phyloP scores from a whole-genome alignment of 306 rosid genomes.

The Ormosia emarginata region DNA sequence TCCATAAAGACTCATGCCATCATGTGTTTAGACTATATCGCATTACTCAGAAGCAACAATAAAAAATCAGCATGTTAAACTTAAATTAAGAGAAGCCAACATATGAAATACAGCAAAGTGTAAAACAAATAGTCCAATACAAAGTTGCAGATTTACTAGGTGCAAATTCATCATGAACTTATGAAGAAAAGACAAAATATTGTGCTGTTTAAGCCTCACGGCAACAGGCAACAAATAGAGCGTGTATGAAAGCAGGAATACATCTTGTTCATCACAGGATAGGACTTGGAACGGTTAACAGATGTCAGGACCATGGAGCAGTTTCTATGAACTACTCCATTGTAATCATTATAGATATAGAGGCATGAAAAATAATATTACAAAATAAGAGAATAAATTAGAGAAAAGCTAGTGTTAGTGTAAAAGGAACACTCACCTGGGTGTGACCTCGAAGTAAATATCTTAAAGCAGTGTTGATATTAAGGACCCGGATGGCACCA shows the following conservation, averaged over 20 bases:
- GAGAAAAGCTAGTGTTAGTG: background rate
- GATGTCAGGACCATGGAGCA: too few relatives aligned
- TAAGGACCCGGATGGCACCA: conserved; percentile 68
- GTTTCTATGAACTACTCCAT: background rate
- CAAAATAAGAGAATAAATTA: background rate
- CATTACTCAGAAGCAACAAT: background rate
- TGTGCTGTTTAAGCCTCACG: background rate
- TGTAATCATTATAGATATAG: background rate
- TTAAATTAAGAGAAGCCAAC: conserved; percentile 15
- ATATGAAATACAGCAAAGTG: background rate
- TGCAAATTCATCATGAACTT: background rate
- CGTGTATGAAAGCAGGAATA: background rate
- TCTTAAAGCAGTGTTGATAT: conserved; percentile 63
- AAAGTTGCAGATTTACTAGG: background rate
- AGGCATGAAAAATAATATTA: background rate
- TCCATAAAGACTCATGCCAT: background rate
- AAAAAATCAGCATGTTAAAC: conserved; percentile 6
- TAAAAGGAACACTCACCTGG: conserved; percentile 38
- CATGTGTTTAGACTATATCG: background rate
- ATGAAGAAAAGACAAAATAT: background rate
- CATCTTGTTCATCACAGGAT: background rate
- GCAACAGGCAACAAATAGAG: conserved; percentile 9
- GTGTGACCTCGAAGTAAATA: conserved; percentile 74
- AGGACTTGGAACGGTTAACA: too few relatives aligned
- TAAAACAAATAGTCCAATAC: background rate